Evolutionary conservation across 768 basidiomycete genomes (phyloP), one percentile per base, ranked within the genome.

Genomic region (Russula foetens): DNA sequence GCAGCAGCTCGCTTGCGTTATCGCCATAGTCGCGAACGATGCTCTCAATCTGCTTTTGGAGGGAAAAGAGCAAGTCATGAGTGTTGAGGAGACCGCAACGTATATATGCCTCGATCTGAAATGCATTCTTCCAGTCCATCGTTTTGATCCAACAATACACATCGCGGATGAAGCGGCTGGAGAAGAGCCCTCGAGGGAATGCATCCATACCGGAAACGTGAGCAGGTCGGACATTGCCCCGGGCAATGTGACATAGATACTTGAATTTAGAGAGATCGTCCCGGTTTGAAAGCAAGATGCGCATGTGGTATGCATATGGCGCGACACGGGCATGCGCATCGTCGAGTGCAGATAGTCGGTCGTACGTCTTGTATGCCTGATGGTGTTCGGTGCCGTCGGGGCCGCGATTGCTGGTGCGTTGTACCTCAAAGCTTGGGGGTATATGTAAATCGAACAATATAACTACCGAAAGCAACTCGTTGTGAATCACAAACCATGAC

Each of bases 71-170:
- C 1, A 92, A 48, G 39, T 89, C 85, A 12, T 71, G 71, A 0
- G 88, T 83, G 63, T 84, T 81, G 31, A 91, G 74, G 17, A 81
- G 71, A 0, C 80, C 80, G 60, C 86, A 87, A 28, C 75, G 81
- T 11, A 92, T 69, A 14, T 90, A 74, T 0, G 83, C 79, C 69
- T 89, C 89, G 39, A 91, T 72, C 70, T 93, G 90, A 68, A 91
- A 92, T 1, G 84, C 85, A 35, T 90, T 77, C 3, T 74, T 70
- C 86, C 86, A 92, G 19, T 79, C 75, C 43, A 84, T 76, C 14
- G 69, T 71, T 23, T 69, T 69, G 46, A 87, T 62, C 71, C 75
- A 76, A 19, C 66, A 67, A 19, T 74, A 71, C 8, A 88, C 68
- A 21, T 70, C 71, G 63, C 77, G 72, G 3, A 91, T 75, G 11